Percentiles rank a stretch among this genome's conserved stretches.
Conservation (phyloP, 148 eudicot species). For the Rhododendron mucronatum region DNA sequence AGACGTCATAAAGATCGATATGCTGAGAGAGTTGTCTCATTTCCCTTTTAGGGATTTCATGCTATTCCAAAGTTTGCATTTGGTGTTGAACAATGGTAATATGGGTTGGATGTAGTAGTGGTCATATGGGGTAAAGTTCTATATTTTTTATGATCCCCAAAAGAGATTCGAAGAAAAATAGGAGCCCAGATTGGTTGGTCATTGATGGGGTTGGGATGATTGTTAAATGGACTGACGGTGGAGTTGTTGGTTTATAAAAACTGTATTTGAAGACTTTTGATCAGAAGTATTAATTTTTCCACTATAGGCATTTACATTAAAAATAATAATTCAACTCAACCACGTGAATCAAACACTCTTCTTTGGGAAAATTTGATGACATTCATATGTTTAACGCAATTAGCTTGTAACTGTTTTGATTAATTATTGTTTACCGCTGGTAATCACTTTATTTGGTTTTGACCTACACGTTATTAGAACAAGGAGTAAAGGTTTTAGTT, state of each 20-base stretch:
- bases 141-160: background rate
- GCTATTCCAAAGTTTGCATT: background rate
- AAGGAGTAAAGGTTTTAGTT: background rate
- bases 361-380: background rate
- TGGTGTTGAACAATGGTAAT: background rate
- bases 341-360: background rate
- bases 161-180: background rate
- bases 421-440: background rate
- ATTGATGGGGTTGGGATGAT: background rate
- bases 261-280: background rate
- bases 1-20: background rate
- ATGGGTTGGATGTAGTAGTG: background rate
- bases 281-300: background rate
- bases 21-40: background rate
- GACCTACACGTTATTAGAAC: background rate
- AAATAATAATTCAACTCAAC: background rate
- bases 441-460: background rate
- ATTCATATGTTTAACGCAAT: background rate
- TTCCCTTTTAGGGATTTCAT: background rate
- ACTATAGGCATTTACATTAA: background rate
- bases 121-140: background rate
- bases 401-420: background rate
- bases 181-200: background rate
- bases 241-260: background rate
- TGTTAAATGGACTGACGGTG: background rate